Evolutionary conservation across 2,329 filamentous ascomycete genomes (phyloP).

Genomic region (Clonostachys rhizophaga): DNA sequence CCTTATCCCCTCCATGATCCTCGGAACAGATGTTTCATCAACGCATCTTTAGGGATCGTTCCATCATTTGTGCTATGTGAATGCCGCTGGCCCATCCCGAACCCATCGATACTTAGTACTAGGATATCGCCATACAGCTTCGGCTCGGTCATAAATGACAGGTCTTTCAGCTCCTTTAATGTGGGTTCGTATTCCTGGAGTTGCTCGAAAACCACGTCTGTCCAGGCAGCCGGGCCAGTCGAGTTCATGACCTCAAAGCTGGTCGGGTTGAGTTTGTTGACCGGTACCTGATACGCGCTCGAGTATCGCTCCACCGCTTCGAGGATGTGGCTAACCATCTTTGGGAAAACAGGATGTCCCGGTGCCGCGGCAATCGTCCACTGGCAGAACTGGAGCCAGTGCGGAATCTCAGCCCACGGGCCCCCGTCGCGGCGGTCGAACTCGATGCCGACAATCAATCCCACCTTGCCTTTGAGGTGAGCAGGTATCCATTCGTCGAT

Average conservation of each 20-base stretch:
- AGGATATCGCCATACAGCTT: conserved; percentile 9
- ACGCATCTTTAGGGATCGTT: conserved; percentile 6
- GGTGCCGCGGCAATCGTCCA: conserved; percentile 25
- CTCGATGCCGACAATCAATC: conserved; percentile 19
- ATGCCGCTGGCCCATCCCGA: conserved; percentile 17
- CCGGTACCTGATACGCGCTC: background rate
- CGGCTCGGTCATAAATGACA: conserved; percentile 8
- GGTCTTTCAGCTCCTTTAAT: conserved; percentile 3
- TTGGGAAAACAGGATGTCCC: conserved; percentile 18
- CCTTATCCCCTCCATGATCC: too few species aligned
- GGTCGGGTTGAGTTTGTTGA: conserved; percentile 8
- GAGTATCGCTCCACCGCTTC: conserved; percentile 9
- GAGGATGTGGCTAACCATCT: conserved; percentile 14
- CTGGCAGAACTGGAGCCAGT: conserved; percentile 22
- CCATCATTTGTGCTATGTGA: conserved; percentile 16
- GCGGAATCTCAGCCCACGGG: conserved; percentile 15
- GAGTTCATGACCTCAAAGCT: conserved; percentile 21
- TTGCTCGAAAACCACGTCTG: conserved; percentile 19
- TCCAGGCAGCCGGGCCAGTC: conserved; percentile 22
- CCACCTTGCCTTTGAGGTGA: conserved; percentile 8
- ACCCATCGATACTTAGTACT: conserved; percentile 14
- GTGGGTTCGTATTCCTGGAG: conserved; percentile 11
- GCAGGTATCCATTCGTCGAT: conserved; percentile 26
- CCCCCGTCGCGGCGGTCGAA: conserved; percentile 16
- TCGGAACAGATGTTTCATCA: too few species aligned